Percentiles rank a stretch among this genome's conserved stretches.
Evolutionary conservation across 2,329 filamentous ascomycete species (phyloP).

Genomic region (Ilyonectria sp.): DNA sequence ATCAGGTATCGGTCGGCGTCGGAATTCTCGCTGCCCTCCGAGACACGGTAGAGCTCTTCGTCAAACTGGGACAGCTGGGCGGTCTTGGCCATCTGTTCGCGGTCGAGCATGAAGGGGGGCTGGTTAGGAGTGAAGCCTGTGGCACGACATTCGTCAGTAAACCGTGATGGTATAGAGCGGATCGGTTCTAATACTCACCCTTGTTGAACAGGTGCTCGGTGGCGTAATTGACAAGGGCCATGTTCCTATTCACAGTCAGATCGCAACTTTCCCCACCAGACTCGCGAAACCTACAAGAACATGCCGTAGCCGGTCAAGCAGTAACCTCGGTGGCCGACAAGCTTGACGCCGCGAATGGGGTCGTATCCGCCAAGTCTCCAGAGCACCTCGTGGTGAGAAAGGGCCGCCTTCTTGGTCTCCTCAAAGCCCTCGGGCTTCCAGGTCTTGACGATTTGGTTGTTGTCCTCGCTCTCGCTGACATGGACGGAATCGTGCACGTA

Average conservation of each 20-base stretch:
- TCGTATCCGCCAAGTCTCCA: constrained; percentile 92
- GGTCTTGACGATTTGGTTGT: constrained; percentile 82
- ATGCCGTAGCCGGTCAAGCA: constrained; percentile 92
- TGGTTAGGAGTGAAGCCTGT: constrained; percentile 85
- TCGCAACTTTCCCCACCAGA: background rate
- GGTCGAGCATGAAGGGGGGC: constrained; percentile 94
- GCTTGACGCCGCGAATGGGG: constrained; percentile 91
- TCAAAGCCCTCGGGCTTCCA: constrained; percentile 85
- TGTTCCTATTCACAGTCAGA: constrained; percentile 67
- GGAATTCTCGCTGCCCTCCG: constrained; percentile 86
- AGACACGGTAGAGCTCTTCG: constrained; percentile 97
- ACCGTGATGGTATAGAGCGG: background rate
- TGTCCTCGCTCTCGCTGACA: constrained; percentile 87
- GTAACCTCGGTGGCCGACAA: constrained; percentile 95
- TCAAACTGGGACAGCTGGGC: constrained; percentile 98
- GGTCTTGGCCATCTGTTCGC: constrained; percentile 97
- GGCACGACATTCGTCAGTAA: constrained; percentile 23
- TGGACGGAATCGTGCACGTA: constrained; percentile 89
- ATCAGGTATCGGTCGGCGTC: constrained; percentile 86
- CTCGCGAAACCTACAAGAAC: constrained; percentile 68
- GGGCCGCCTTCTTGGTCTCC: constrained; percentile 81
- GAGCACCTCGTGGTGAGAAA: constrained; percentile 97
- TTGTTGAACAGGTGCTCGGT: constrained; percentile 80
- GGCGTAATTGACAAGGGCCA: constrained; percentile 95
- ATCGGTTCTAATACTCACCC: constrained; percentile 26